Percentiles rank a stretch among this genome's conserved stretches.
These are phyloP conservation scores for Elaeis oleifera DNA, from an alignment of 202 grass and related monocot genomes.

Conservation along the genomic window DNA sequence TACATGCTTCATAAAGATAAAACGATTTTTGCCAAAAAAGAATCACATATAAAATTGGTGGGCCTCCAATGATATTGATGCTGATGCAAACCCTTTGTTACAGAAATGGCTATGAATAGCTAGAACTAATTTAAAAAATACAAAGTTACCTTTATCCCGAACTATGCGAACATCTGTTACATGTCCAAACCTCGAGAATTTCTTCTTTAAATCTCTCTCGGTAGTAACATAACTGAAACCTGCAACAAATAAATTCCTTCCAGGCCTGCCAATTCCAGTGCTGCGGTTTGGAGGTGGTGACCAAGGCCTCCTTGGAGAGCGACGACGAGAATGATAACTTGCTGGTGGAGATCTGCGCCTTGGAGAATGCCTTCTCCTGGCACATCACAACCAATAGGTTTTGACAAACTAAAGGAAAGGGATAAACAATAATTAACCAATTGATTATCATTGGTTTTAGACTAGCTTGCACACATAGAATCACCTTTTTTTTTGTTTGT, in stretches of 20 bases:
- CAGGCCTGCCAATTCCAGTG: constrained; percentile 75
- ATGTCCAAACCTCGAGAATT: constrained; percentile 65
- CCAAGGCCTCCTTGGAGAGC: constrained; percentile 58
- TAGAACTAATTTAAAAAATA: constrained; percentile 12
- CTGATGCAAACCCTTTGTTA: no score
- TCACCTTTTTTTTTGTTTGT: no score
- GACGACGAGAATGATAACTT: constrained; percentile 30
- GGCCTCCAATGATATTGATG: no score
- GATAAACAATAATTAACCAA: not conserved
- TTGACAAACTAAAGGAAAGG: constrained; percentile 6
- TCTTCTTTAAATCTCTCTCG: constrained; percentile 80
- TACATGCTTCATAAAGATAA: no score
- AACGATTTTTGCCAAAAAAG: no score
- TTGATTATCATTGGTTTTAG: no score
- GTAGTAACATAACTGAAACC: constrained; percentile 88
- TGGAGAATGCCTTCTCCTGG: constrained; percentile 62
- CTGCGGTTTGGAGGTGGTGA: constrained; percentile 74
- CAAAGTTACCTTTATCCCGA: constrained; percentile 46
- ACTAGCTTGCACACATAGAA: no score
- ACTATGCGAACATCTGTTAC: constrained; percentile 76
- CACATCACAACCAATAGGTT: constrained; percentile 22
- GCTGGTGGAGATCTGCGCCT: constrained; percentile 46
- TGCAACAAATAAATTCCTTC: constrained; percentile 77
- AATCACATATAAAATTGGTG: no score
- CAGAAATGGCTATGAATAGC: not conserved